These are phyloP conservation scores for Cutaneotrichosporon dermatis DNA, from an alignment of 1,284 basidiomycete species.

Conservation along the genomic window DNA sequence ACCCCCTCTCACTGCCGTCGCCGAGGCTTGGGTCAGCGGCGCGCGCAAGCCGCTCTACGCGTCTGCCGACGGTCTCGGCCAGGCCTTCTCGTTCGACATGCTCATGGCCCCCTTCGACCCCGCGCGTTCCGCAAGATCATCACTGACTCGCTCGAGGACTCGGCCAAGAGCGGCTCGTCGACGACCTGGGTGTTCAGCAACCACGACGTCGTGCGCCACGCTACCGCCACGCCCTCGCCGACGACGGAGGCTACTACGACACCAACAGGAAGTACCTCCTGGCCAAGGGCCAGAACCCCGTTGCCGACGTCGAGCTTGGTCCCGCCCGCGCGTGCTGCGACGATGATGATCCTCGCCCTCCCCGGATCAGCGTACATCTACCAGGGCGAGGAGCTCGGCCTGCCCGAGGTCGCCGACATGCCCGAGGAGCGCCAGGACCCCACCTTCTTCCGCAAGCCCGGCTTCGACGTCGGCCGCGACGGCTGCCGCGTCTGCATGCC, in stretches of 20 bases:
- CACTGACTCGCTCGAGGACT: conserved; percentile 23
- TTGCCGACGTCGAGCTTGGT: conserved; percentile 28
- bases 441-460: conserved; percentile 34
- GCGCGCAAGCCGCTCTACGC: conserved; percentile 39
- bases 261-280: conserved; percentile 21
- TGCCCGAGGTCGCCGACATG: conserved; percentile 38
- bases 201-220: conserved; percentile 41
- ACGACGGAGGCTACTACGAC: conserved; percentile 17
- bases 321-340: conserved; percentile 31
- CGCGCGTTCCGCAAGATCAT: conserved; percentile 22
- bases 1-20: conserved; percentile 44
- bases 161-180: conserved; percentile 22
- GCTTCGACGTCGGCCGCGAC: conserved; percentile 36
- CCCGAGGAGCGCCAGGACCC: conserved; percentile 38
- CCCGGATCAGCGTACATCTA: conserved; percentile 43
- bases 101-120: conserved; percentile 33
- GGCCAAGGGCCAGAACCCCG: conserved; percentile 16
- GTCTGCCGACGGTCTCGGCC: conserved; percentile 31
- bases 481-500: conserved; percentile 40
- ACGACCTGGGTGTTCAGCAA: conserved; percentile 44
- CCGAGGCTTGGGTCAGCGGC: conserved; percentile 39
- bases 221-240: conserved; percentile 35
- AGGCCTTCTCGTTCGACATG: conserved; percentile 45
- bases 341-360: conserved; percentile 38
- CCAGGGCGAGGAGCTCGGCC: conserved; percentile 45